Base-by-base conservation (phyloP, 2,329 filamentous ascomycete species). In the Aureobasidium musti region DNA sequence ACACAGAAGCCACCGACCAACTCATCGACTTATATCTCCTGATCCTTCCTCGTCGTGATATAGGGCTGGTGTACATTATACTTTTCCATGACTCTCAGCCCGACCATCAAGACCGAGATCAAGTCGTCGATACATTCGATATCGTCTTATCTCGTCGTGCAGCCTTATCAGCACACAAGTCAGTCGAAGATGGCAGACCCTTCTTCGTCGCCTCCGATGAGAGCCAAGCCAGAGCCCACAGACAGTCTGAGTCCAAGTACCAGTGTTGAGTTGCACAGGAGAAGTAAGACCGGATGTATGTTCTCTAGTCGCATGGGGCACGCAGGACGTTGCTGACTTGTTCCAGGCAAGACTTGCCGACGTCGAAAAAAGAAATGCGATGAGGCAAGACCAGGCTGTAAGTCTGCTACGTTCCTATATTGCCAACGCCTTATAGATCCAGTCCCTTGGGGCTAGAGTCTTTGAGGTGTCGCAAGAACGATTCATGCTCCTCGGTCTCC, bases 321-420 rank as follows among this genome's bases (percentile, higher is more conserved):
- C 74, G 82, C 81, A 14, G 84, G 84, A 8, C 86, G 84, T 73
- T 83, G 83, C 57, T 61, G 57, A 61, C 41, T 23, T n/a, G 5
- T 28, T 39, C 11, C 45, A 63, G 59, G 59, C 23, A 50, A 45
- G 60, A 87, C 85, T 64, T 87, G 85, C 77, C 78, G 84, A 63
- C 80, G 83, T 70, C 79, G 85, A 65, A 87, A 87, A 77, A 87
- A 87, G 81, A 87, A 86, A 74, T 87, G 84, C 72, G 81, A 83
- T 70, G 81, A 82, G 71, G 79, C 79, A 52, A 81, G 79, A 70
- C 79, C 80, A 43, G 74, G 74, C 49, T 83, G 79, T 80, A 75
- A 66, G 63, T 39, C 8, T 64, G 19, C 59, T 23, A 14, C n/a
- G 6, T 23, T 6, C 39, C 41, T 50, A 39, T 19, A 28, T 30